Conservation (phyloP, 805 yeast species). For the Starmerella apis region DNA sequence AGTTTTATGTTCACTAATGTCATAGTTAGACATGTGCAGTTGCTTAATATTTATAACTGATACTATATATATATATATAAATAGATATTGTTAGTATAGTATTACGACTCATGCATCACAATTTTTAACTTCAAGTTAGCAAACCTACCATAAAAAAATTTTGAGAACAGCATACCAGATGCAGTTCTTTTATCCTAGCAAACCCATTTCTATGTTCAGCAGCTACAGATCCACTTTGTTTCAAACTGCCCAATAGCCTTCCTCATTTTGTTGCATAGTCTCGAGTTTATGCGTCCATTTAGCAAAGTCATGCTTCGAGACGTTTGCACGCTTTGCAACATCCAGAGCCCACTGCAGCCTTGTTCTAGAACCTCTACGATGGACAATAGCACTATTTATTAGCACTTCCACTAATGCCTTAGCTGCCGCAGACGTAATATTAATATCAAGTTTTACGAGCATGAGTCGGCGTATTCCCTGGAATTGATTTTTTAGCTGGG, state of each 20-base stretch:
- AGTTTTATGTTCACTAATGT: too few species aligned
- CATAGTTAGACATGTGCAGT: too few species aligned
- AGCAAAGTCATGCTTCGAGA: slow-evolving; percentile 17
- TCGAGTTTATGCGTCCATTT: slow-evolving; percentile 23
- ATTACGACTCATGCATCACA: too few species aligned
- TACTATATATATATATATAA: too few species aligned
- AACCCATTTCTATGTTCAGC: too few species aligned
- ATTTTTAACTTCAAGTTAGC: too few species aligned
- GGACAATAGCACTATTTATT: slow-evolving; percentile 20
- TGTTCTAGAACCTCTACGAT: slow-evolving; percentile 25
- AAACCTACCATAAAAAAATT: too few species aligned
- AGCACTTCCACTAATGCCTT: slow-evolving; percentile 25
- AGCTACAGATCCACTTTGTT: too few species aligned
- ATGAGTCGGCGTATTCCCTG: slow-evolving; percentile 21
- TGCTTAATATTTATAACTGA: too few species aligned
- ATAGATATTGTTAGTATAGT: too few species aligned
- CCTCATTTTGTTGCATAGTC: slow-evolving; percentile 24
- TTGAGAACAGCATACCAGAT: too few species aligned
- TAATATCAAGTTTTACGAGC: neutral
- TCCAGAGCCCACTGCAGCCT: slow-evolving; percentile 29
- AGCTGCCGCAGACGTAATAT: slow-evolving; percentile 14
- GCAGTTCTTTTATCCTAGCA: too few species aligned
- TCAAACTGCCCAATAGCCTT: neutral
- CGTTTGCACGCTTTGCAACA: slow-evolving; percentile 25
- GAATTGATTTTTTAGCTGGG: slow-evolving; percentile 24